phyloP scores from a whole-genome alignment of 2,329 filamentous ascomycete species.

The Exophiala sp. region DNA sequence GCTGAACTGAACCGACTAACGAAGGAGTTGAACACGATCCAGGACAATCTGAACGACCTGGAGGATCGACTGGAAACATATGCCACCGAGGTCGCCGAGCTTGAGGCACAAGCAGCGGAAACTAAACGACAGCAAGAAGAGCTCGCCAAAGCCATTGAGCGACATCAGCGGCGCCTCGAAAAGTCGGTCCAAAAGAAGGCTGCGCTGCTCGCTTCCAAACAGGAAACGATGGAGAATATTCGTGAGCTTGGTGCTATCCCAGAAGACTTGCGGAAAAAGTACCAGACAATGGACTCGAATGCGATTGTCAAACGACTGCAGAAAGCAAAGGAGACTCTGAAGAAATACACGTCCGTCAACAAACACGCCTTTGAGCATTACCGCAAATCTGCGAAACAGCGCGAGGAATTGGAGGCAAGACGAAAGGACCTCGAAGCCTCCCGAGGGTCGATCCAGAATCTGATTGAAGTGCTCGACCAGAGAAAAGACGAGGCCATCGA shows the following conservation, averaged over 20 bases:
- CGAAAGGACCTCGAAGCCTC: conserved; percentile 81
- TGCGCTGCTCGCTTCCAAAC: conserved; percentile 66
- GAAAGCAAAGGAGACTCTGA: conserved; percentile 85
- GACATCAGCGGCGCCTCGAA: conserved; percentile 82
- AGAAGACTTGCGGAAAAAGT: conserved; percentile 89
- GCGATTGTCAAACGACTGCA: conserved; percentile 69
- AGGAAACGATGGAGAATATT: conserved; percentile 81
- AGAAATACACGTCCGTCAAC: conserved; percentile 82
- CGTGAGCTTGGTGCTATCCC: conserved; percentile 87
- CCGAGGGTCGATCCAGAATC: conserved; percentile 79
- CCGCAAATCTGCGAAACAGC: conserved; percentile 89
- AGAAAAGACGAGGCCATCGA: conserved; percentile 97
- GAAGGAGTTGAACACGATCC: conserved; percentile 60
- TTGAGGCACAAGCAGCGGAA: conserved; percentile 55
- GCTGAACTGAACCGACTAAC: conserved; percentile 74
- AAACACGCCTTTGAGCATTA: conserved; percentile 99
- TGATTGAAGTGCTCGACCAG: conserved; percentile 87
- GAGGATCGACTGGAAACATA: conserved; percentile 64
- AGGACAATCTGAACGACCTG: conserved; percentile 64
- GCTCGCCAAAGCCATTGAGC: conserved; percentile 70
- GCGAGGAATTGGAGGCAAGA: conserved; percentile 77
- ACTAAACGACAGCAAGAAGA: conserved; percentile 69
- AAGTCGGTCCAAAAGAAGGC: conserved; percentile 87
- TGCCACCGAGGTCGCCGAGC: conserved; percentile 49
- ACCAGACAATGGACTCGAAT: conserved; percentile 73